Evolutionary conservation across 495 filamentous ascomycete genomes (phyloP).

Genomic region (Talaromyces proteolyticus): DNA sequence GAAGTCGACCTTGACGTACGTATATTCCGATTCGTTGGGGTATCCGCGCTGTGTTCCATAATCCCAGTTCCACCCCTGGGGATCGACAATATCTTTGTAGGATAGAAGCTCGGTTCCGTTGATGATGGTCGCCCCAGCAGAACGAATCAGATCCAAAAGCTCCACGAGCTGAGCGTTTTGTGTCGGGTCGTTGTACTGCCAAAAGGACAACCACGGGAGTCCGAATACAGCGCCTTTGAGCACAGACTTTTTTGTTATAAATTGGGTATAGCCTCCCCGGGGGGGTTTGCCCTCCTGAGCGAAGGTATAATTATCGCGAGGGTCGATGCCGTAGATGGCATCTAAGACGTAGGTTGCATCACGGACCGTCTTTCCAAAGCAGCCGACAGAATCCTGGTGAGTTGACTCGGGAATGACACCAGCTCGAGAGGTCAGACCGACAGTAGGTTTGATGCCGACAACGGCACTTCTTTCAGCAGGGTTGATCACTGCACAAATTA

Average conservation of each 20-base stretch:
- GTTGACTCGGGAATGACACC: conserved; percentile 59
- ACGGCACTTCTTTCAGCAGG: conserved; percentile 61
- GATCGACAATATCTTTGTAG: conserved; percentile 53
- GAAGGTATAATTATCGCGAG: conserved; percentile 52
- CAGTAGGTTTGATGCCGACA: conserved; percentile 64
- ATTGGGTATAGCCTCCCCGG: conserved; percentile 47
- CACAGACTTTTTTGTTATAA: conserved; percentile 42
- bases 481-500: conserved; percentile 46
- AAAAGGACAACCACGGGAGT: conserved; percentile 65
- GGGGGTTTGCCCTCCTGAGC: conserved; percentile 51
- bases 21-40: conserved; percentile 66
- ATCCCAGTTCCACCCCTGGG: conserved; percentile 68
- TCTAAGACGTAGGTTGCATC: conserved; percentile 64
- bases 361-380: conserved; percentile 57
- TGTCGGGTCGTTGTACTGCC: conserved; percentile 47
- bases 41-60: conserved; percentile 56
- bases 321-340: conserved; percentile 58
- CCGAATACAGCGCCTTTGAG: conserved; percentile 61
- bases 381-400: conserved; percentile 64
- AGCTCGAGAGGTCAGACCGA: conserved; percentile 55
- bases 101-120: conserved; percentile 64
- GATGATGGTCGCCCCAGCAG: conserved; percentile 61
- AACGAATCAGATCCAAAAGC: conserved; percentile 47
- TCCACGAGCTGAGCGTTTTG: conserved; percentile 47
- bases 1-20: conserved; percentile 67